These are phyloP conservation scores for Cyclostephanos invisitatus DNA, from an alignment of 108 stramenopile species.

Conservation along the genomic window DNA sequence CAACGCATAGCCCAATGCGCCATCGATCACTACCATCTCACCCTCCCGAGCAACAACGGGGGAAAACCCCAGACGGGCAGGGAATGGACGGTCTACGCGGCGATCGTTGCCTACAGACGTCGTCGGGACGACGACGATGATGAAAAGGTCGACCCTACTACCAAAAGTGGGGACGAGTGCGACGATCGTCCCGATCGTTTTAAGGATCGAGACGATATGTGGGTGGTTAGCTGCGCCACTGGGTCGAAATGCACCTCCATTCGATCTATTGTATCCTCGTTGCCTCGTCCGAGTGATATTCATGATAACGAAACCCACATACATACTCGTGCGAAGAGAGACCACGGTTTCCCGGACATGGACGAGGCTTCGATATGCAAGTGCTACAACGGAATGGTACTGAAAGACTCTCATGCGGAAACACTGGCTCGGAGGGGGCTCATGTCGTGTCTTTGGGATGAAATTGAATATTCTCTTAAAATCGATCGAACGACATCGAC, in stretches of 20 bases:
- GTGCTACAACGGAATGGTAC: conserved; percentile 59
- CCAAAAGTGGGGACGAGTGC: not conserved
- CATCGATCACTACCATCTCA: conserved; percentile 60
- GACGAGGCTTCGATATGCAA: conserved; percentile 27
- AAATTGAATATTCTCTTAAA: conserved; percentile 49
- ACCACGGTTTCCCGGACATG: conserved; percentile 1
- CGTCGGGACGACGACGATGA: not conserved
- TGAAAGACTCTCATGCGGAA: conserved; percentile 94
- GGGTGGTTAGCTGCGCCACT: conserved; percentile 74
- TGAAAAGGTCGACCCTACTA: not conserved
- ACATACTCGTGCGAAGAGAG: not conserved
- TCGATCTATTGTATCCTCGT: conserved; percentile 27
- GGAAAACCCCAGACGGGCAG: conserved; percentile 67
- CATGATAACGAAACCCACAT: conserved; percentile 2
- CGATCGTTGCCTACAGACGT: conserved; percentile 66
- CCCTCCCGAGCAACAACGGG: conserved; percentile 56
- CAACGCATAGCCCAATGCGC: conserved; percentile 52
- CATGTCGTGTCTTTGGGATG: conserved; percentile 69
- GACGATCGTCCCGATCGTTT: not conserved
- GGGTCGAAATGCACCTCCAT: conserved; percentile 85
- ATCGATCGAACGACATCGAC: not conserved
- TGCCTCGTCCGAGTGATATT: conserved; percentile 19
- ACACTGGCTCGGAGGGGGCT: conserved; percentile 85
- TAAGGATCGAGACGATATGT: conserved; percentile 14
- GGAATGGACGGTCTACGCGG: conserved; percentile 90